Conservation (phyloP, 2,329 filamentous ascomycete genomes). For the Diaporthe aspalathi region DNA sequence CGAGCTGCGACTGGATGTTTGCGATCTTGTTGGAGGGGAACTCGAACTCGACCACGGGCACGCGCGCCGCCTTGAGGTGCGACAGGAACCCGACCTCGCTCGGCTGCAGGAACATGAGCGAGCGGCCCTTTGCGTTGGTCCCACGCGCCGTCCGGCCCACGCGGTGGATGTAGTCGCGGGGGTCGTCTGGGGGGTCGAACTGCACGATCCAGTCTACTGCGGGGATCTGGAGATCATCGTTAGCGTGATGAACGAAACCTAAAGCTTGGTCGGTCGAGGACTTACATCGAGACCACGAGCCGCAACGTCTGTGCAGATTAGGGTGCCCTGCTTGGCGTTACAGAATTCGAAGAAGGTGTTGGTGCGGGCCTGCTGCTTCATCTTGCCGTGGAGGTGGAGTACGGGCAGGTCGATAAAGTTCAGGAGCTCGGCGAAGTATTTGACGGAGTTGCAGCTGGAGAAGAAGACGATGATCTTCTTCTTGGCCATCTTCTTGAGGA, state of each 20-base stretch:
- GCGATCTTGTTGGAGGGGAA: constrained; percentile 93
- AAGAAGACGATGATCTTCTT: constrained; percentile 99
- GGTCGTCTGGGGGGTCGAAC: constrained; percentile 93
- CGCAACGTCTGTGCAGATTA: constrained; percentile 97
- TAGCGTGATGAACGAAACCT: constrained; percentile 25
- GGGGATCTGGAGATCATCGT: constrained; percentile 71
- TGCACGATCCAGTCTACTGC: constrained; percentile 97
- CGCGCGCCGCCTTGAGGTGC: constrained; percentile 89
- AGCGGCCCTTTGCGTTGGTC: constrained; percentile 83
- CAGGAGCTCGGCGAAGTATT: constrained; percentile 93
- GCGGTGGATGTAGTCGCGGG: constrained; percentile 92
- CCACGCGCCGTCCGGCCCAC: constrained; percentile 95
- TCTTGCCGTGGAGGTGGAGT: constrained; percentile 89
- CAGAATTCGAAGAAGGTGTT: constrained; percentile 98
- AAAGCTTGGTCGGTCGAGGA: constrained; percentile 36
- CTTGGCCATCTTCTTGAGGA: constrained; percentile 90
- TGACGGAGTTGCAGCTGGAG: constrained; percentile 90
- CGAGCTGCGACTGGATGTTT: constrained; percentile 89
- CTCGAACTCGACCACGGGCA: constrained; percentile 96
- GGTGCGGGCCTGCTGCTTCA: constrained; percentile 99
- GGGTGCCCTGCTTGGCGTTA: constrained; percentile 79
- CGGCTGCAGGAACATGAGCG: constrained; percentile 92
- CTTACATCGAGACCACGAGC: constrained; percentile 89
- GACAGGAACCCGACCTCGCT: constrained; percentile 92
- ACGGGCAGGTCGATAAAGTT: constrained; percentile 98